Evolutionary conservation across 805 yeast genomes (phyloP).

Genomic region (Metschnikowia picachoensis): DNA sequence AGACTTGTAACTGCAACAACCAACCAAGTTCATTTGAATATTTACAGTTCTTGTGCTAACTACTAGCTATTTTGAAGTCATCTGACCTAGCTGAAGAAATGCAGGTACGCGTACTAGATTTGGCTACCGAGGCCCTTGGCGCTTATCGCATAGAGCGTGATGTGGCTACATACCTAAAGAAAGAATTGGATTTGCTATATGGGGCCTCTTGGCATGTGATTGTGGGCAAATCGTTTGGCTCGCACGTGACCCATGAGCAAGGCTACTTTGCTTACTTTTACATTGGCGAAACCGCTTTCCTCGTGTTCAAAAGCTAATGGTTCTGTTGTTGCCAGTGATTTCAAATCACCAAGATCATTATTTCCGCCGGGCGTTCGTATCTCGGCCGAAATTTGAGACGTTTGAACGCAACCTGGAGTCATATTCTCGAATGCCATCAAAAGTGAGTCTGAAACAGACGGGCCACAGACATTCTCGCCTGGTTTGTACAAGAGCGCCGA

Average conservation of each 20-base stretch:
- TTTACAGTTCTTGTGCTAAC: not conserved
- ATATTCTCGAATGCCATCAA: no score
- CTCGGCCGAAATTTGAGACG: no score
- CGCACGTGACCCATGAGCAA: conserved; percentile 74
- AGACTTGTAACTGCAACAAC: no score
- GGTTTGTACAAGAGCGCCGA: no score
- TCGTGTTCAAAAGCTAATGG: conserved; percentile 56
- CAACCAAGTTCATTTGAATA: no score
- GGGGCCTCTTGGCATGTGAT: conserved; percentile 82
- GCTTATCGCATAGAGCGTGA: conserved; percentile 51
- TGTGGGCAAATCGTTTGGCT: conserved; percentile 76
- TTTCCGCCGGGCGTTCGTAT: no score
- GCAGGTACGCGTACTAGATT: conserved; percentile 46
- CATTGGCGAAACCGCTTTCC: conserved; percentile 62
- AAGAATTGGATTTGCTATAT: conserved; percentile 56
- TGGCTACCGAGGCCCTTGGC: conserved; percentile 44
- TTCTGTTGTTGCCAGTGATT: no score
- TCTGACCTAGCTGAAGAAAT: conserved; percentile 50
- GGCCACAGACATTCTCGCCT: no score
- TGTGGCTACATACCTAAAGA: conserved; percentile 62
- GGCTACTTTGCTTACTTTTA: conserved; percentile 71
- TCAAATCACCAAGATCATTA: no score
- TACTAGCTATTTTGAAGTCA: conserved; percentile 38
- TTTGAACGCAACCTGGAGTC: no score
- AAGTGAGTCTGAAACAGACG: no score